phyloP scores from a whole-genome alignment of 2,329 filamentous ascomycete species.

The Aureobasidium subglaciale region DNA sequence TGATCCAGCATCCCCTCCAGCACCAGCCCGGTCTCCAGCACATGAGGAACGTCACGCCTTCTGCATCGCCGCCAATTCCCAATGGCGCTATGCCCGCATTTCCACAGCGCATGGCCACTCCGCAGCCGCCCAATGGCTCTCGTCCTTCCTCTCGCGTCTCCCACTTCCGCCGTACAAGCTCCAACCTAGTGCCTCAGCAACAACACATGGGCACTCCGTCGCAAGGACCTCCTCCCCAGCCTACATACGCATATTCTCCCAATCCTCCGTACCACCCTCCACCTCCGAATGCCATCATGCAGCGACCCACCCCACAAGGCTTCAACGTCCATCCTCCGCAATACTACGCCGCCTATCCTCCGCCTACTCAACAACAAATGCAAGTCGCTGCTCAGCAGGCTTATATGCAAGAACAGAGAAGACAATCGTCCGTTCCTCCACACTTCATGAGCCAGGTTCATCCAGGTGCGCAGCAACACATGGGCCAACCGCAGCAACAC shows the following conservation, averaged over 20 bases:
- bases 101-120: constrained; percentile 64
- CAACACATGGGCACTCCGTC: constrained; percentile 42
- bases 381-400: constrained; percentile 46
- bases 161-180: constrained; percentile 61
- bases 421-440: constrained; percentile 62
- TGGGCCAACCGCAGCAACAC: constrained; percentile 61
- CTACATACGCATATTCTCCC: constrained; percentile 73
- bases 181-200: constrained; percentile 59
- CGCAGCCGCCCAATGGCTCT: constrained; percentile 69
- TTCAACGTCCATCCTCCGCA: constrained; percentile 16
- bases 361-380: constrained; percentile 42
- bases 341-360: constrained; percentile 22
- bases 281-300: constrained; percentile 40
- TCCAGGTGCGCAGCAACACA: constrained; percentile 33
- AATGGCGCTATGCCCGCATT: constrained; percentile 63
- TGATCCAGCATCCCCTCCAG: constrained; percentile 42
- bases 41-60: constrained; percentile 74
- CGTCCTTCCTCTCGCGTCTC: constrained; percentile 75
- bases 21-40: constrained; percentile 64
- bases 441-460: constrained; percentile 41
- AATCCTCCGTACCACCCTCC: constrained; percentile 68
- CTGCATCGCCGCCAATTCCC: constrained; percentile 78
- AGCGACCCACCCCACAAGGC: constrained; percentile 28
- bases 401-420: constrained; percentile 69
- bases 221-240: constrained; percentile 50